Conservation (phyloP, 345 rosid species). For the Euphorbia pulcherrima region DNA sequence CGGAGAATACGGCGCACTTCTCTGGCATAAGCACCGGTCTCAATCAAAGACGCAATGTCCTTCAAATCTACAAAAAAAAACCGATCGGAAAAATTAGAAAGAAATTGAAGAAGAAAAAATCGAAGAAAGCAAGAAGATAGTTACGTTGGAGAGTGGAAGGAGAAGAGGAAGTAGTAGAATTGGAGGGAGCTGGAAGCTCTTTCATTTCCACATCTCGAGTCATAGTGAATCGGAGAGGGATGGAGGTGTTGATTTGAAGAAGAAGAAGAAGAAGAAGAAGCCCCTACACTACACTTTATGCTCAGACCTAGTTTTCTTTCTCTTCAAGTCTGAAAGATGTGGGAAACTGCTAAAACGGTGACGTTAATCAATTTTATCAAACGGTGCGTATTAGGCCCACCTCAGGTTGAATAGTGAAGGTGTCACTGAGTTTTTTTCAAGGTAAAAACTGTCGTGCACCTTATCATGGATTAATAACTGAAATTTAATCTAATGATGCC, state of each 20-base stretch:
- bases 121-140: neutral
- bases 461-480: too few relatives aligned
- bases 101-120: neutral
- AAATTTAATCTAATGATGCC: too few relatives aligned
- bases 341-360: too few relatives aligned
- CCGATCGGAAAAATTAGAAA: slow-evolving; percentile 6
- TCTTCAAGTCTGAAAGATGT: slow-evolving; percentile 6
- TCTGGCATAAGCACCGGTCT: slow-evolving; percentile 58
- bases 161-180: slow-evolving; percentile 45
- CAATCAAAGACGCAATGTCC: slow-evolving; percentile 66
- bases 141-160: slow-evolving; percentile 66
- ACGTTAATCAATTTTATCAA: too few relatives aligned
- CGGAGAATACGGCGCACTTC: slow-evolving; percentile 71
- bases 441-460: too few relatives aligned
- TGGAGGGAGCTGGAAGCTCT: slow-evolving; percentile 54
- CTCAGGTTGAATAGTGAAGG: too few relatives aligned
- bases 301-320: slow-evolving; percentile 23
- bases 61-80: slow-evolving; percentile 49
- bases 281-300: neutral
- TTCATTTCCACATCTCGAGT: slow-evolving; percentile 83
- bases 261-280: neutral
- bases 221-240: slow-evolving; percentile 14
- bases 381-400: too few relatives aligned
- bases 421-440: too few relatives aligned
- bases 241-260: neutral